These are phyloP conservation scores for Aristolochia fimbriata DNA, from an alignment of 164 flowering plant species.

Conservation along the genomic window DNA sequence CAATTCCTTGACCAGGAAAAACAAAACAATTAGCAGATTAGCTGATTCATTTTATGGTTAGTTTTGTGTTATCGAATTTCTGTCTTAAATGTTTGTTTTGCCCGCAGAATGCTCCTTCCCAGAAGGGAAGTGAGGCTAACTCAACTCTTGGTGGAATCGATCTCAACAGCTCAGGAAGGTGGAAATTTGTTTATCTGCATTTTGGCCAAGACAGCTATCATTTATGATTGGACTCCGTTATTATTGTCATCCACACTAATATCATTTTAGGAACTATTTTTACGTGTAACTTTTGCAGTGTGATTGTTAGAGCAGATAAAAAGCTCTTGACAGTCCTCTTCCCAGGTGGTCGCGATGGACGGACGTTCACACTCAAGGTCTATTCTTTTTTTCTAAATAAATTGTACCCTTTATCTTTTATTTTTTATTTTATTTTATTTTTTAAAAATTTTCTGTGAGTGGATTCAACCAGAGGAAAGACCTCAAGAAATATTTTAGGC, in stretches of 20 bases:
- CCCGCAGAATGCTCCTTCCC: conserved; percentile 66
- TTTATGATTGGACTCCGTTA: background rate
- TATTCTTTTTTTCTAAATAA: conserved; percentile 1
- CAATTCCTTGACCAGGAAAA: background rate
- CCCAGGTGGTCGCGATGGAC: conserved; percentile 94
- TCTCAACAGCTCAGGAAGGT: conserved; percentile 99
- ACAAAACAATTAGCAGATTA: background rate
- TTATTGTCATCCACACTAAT: background rate
- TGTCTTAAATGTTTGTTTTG: conserved; percentile 1
- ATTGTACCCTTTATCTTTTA: background rate
- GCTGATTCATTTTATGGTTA: background rate
- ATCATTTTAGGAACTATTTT: conserved; percentile 4
- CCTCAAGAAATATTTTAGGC: too few species aligned
- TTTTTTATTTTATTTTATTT: too few species aligned
- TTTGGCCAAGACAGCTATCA: background rate
- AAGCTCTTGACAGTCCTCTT: conserved; percentile 89
- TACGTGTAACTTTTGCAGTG: conserved; percentile 33
- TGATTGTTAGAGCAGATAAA: conserved; percentile 79
- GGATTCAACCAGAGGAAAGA: background rate
- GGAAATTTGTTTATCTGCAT: conserved; percentile 22
- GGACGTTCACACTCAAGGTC: conserved; percentile 96
- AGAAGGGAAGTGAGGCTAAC: conserved; percentile 75
- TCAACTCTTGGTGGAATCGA: conserved; percentile 97
- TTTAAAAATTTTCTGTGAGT: too few species aligned
- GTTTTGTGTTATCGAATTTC: background rate